Base-by-base conservation (phyloP, 208 protist genomes). In the Porcisia hertigi region DNA sequence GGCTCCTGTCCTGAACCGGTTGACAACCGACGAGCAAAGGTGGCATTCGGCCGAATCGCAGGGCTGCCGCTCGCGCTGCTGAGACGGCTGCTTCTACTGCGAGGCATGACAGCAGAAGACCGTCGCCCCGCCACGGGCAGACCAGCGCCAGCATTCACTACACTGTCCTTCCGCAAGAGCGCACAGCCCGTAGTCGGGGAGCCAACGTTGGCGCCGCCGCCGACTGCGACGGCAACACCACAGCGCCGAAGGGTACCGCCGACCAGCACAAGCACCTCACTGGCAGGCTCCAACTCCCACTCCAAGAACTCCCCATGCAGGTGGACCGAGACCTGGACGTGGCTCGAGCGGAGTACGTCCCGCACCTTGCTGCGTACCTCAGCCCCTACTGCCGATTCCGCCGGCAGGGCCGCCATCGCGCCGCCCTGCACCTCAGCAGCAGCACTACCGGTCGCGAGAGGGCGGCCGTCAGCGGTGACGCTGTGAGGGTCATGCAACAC, bases 251-350 rank as follows among this genome's bases (percentile, higher is more conserved):
- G 69, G 16, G 70, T 52, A 18, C 92, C 92, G 43, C 75, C 77
- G 55, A 94, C 62, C 52, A 96, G 53, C 34, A 96, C 59, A 16
- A 91, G 75, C 73, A 96, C 92, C 81, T 84, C 85, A 64, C 83
- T 81, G 20, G 83, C 84, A 11, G 89, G 92, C 77, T 96, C 92
- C 60, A 76, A 73, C 34, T 76, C 69, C 84, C 86, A 93, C 79
- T 94, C 86, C 57, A 96, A 75, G 12, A 85, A 36, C 75, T 96
- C 92, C 0, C 75, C 69, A 39, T 88, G 82, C 47, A 90, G 43
- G 70, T 87, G 88, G 41, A 86, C 71, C 6, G 62, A 9, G n/a
- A 72, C 36, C 39, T 70, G 66, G 25, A 59, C 73, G 52, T 69
- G 55, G 49, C 65, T 12, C 36, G 78, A 39, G 43, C 45, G 25